phyloP scores from a whole-genome alignment of 2,329 filamentous ascomycete species.

The Dactylella cylindrospora region DNA sequence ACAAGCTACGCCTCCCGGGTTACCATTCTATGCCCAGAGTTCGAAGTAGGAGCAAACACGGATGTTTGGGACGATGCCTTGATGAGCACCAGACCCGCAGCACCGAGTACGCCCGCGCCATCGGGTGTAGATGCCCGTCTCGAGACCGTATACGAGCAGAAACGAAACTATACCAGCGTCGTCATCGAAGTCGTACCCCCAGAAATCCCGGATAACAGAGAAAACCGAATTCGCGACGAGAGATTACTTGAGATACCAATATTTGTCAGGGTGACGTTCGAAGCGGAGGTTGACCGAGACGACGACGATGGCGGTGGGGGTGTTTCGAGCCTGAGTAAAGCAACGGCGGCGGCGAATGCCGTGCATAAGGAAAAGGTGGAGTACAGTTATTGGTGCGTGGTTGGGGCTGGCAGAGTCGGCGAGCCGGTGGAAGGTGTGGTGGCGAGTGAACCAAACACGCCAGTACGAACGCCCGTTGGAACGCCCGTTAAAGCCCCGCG shows the following conservation, averaged over 20 bases:
- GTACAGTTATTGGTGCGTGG: constrained; percentile 91
- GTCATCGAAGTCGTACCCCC: constrained; percentile 83
- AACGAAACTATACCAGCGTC: constrained; percentile 91
- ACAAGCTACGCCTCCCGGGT: constrained; percentile 71
- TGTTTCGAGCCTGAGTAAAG: too few relatives aligned
- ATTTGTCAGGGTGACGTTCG: constrained; percentile 91
- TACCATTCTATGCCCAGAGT: constrained; percentile 90
- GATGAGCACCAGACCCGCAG: constrained; percentile 56
- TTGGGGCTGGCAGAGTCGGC: constrained; percentile 80
- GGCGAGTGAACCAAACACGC: constrained; percentile 41
- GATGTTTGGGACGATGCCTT: constrained; percentile 90
- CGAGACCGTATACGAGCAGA: constrained; percentile 94
- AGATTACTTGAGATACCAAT: constrained; percentile 85
- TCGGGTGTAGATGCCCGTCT: constrained; percentile 55
- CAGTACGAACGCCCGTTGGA: constrained; percentile 31
- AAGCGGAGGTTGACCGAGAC: constrained; percentile 65
- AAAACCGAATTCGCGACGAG: constrained; percentile 49
- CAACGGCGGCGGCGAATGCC: constrained; percentile 47
- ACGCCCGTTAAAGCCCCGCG: constrained; percentile 38
- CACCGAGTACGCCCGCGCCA: constrained; percentile 32
- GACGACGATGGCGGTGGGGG: constrained; percentile 63
- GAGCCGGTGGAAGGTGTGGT: constrained; percentile 50
- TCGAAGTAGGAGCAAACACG: constrained; percentile 92
- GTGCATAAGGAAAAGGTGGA: constrained; percentile 73
- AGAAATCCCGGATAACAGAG: constrained; percentile 54